Percentiles rank a stretch among this genome's conserved stretches.
These are phyloP conservation scores for Trichoderma aggressivum DNA, from an alignment of 2,329 filamentous ascomycete genomes.

Conservation along the genomic window DNA sequence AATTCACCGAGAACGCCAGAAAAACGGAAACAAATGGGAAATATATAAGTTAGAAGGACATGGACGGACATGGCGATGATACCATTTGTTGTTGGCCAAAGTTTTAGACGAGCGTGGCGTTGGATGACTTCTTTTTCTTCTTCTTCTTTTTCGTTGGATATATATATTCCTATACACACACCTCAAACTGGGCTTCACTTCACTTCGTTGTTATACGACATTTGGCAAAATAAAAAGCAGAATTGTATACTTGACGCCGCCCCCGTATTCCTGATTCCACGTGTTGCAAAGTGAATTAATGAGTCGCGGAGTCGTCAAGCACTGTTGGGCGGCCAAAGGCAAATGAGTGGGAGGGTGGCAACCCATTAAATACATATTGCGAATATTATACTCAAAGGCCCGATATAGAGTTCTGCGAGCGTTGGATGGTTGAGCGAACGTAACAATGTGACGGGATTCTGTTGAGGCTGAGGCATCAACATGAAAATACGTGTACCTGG, in stretches of 20 bases:
- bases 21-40: slow-evolving; percentile 11
- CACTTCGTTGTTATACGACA: not conserved
- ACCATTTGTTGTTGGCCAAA: slow-evolving; percentile 15
- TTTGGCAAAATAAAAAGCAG: slow-evolving; percentile 3
- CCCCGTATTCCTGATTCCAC: not conserved
- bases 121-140: not conserved
- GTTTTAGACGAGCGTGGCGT: slow-evolving; percentile 19
- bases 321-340: not conserved
- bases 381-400: not conserved
- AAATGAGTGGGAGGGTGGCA: not conserved
- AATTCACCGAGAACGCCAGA: not conserved
- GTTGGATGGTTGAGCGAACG: no score
- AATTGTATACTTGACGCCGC: not conserved
- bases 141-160: not conserved
- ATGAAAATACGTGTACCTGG: not conserved
- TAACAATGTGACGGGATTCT: not conserved
- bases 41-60: slow-evolving; percentile 9
- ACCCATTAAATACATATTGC: not conserved
- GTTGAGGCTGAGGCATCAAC: not conserved
- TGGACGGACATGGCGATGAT: slow-evolving; percentile 18
- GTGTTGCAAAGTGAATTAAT: not conserved
- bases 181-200: not conserved
- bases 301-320: not conserved
- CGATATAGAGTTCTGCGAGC: not conserved
- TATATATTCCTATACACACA: not conserved